Percentiles rank a stretch among this genome's conserved stretches.
Evolutionary conservation across 139 green algal genomes (phyloP).

Genomic region (Coccomyxa sp.): DNA sequence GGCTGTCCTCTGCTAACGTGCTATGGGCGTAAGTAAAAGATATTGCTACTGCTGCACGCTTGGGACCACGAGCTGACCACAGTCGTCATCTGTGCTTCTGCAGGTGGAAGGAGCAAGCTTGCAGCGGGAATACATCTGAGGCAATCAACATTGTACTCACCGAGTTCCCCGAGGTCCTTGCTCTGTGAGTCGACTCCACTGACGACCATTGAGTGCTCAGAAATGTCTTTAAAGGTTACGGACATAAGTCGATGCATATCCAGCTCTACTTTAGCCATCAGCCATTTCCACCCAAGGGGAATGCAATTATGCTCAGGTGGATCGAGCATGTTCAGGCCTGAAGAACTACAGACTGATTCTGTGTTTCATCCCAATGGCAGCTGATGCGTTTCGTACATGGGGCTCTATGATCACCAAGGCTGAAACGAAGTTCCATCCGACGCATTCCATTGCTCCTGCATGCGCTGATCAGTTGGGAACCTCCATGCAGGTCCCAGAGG

Average conservation of each 20-base stretch:
- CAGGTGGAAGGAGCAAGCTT: slow-evolving; percentile 61
- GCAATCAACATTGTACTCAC: slow-evolving; percentile 63
- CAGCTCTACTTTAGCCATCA: background rate
- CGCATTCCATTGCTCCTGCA: background rate
- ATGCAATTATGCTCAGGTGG: background rate
- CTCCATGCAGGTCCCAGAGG: slow-evolving; percentile 1
- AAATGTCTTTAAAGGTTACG: background rate
- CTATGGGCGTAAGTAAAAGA: background rate
- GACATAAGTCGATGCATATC: background rate
- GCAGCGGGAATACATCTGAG: slow-evolving; percentile 29
- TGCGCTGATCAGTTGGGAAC: background rate
- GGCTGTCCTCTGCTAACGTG: background rate
- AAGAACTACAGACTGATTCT: background rate
- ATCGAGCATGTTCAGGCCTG: background rate
- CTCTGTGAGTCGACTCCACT: slow-evolving; percentile 18
- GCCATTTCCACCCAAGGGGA: background rate
- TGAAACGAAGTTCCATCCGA: background rate
- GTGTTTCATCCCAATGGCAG: background rate
- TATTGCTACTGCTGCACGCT: background rate
- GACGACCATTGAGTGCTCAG: background rate
- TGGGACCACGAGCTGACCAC: background rate
- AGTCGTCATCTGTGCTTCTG: background rate
- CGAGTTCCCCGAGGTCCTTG: slow-evolving; percentile 29
- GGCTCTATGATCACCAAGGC: background rate
- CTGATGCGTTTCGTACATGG: background rate